These are phyloP conservation scores for Colletotrichum chlorophyti DNA, from an alignment of 2,329 filamentous ascomycete species.

Conservation along the genomic window DNA sequence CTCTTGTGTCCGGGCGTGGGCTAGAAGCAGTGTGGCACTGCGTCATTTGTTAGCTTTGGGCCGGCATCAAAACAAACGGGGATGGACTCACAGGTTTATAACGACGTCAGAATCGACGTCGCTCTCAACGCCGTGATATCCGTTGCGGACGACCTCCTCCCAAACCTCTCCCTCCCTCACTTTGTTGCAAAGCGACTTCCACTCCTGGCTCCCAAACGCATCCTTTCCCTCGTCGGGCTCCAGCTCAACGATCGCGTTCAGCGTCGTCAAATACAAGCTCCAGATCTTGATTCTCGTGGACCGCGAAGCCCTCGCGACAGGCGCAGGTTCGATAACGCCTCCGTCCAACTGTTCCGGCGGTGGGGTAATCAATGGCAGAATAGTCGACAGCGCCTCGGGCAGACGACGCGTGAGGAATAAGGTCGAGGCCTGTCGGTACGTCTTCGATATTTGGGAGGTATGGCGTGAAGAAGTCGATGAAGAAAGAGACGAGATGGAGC, in stretches of 20 bases:
- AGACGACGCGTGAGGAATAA: constrained; percentile 93
- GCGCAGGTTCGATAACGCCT: constrained; percentile 63
- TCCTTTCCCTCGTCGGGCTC: constrained; percentile 90
- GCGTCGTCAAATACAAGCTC: constrained; percentile 93
- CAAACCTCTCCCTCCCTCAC: constrained; percentile 91
- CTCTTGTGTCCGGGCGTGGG: constrained; percentile 84
- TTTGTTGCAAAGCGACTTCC: constrained; percentile 81
- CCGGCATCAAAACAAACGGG: not conserved
- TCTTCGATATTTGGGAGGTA: constrained; percentile 82
- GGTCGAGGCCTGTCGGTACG: constrained; percentile 92
- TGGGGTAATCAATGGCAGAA: constrained; percentile 81
- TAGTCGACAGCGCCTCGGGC: constrained; percentile 84
- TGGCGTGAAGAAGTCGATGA: constrained; percentile 67
- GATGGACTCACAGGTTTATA: constrained; percentile 73
- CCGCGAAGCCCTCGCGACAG: constrained; percentile 80
- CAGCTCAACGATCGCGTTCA: constrained; percentile 90
- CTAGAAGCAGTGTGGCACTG: constrained; percentile 87
- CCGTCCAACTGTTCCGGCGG: constrained; percentile 54
- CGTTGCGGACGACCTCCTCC: constrained; percentile 88
- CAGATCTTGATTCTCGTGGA: constrained; percentile 93
- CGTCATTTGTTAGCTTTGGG: constrained; percentile 25
- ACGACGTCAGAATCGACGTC: constrained; percentile 96
- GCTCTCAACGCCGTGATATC: constrained; percentile 87
- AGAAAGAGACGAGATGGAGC: constrained; percentile 74
- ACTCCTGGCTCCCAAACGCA: constrained; percentile 84